These are phyloP conservation scores for Rhazya stricta DNA, from an alignment of 257 asterid species.

Conservation along the genomic window DNA sequence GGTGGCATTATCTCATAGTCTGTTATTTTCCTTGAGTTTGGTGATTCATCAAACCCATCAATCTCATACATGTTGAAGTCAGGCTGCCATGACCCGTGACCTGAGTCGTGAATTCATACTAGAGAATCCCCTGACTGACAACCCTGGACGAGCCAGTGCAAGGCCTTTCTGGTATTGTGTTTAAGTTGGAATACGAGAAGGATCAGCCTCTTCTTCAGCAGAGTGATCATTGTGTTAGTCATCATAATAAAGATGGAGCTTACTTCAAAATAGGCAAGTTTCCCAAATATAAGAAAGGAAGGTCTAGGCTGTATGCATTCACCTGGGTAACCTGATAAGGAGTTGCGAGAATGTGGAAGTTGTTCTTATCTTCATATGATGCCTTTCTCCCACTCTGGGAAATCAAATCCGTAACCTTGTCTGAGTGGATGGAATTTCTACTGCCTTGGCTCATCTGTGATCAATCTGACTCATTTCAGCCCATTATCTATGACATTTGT, in stretches of 20 bases:
- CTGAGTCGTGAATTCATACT: slow-evolving; percentile 56
- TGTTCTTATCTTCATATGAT: background rate
- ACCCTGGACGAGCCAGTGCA: slow-evolving; percentile 57
- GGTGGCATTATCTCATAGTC: slow-evolving; percentile 58
- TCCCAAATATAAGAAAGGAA: background rate
- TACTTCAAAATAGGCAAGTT: background rate
- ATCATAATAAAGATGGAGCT: background rate
- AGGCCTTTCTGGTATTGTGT: slow-evolving; percentile 45
- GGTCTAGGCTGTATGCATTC: background rate
- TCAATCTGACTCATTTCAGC: background rate
- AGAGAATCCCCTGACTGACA: slow-evolving; percentile 57
- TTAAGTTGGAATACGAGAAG: slow-evolving; percentile 45
- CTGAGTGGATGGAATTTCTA: background rate
- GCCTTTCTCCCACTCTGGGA: background rate
- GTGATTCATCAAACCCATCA: slow-evolving; percentile 59
- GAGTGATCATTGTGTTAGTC: background rate
- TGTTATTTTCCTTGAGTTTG: slow-evolving; percentile 39
- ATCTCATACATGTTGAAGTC: slow-evolving; percentile 42
- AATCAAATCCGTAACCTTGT: background rate
- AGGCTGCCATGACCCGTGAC: slow-evolving; percentile 47
- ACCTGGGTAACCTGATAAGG: background rate
- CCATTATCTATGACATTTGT: background rate
- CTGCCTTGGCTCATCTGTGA: background rate
- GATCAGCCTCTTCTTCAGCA: slow-evolving; percentile 46
- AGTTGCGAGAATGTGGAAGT: background rate